Evolutionary conservation across 345 rosid species (phyloP).

Genomic region (Corchorus olitorius): DNA sequence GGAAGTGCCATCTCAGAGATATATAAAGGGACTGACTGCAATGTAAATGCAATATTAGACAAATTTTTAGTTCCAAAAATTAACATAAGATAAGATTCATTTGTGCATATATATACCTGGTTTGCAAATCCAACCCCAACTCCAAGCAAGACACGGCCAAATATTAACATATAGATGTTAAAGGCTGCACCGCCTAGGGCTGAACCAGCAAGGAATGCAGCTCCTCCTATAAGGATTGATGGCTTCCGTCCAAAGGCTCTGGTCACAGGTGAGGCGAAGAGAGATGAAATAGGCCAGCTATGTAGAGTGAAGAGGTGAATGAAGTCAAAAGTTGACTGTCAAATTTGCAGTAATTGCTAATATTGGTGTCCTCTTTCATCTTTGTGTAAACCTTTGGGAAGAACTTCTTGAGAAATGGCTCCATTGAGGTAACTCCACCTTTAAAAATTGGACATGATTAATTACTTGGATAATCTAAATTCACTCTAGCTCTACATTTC

Average conservation of each 20-base stretch:
- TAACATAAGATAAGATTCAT: no score
- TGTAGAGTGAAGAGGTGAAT: constrained; percentile 80
- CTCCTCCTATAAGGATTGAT: constrained; percentile 59
- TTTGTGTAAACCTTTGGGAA: constrained; percentile 55
- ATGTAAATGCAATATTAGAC: neutral
- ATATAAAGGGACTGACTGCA: constrained; percentile 72
- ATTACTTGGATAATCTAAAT: neutral
- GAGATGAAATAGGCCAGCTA: constrained; percentile 60
- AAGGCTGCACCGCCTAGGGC: constrained; percentile 58
- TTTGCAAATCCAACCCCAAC: constrained; percentile 75
- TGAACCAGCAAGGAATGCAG: constrained; percentile 58
- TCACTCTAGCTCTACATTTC: neutral
- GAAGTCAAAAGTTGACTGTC: constrained; percentile 66
- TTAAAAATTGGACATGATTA: neutral
- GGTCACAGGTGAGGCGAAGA: constrained; percentile 61
- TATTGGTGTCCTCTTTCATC: constrained; percentile 49
- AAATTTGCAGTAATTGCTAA: constrained; percentile 73
- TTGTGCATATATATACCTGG: constrained; percentile 43
- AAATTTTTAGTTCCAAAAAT: neutral
- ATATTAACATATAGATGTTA: constrained; percentile 54
- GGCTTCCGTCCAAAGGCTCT: constrained; percentile 63
- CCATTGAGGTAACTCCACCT: constrained; percentile 94
- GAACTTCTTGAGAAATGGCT: constrained; percentile 57
- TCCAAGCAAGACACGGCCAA: constrained; percentile 73
- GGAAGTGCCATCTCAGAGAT: constrained; percentile 90